These are phyloP conservation scores for Talaromyces stipitatus DNA, from an alignment of 495 filamentous ascomycete species.

Conservation along the genomic window DNA sequence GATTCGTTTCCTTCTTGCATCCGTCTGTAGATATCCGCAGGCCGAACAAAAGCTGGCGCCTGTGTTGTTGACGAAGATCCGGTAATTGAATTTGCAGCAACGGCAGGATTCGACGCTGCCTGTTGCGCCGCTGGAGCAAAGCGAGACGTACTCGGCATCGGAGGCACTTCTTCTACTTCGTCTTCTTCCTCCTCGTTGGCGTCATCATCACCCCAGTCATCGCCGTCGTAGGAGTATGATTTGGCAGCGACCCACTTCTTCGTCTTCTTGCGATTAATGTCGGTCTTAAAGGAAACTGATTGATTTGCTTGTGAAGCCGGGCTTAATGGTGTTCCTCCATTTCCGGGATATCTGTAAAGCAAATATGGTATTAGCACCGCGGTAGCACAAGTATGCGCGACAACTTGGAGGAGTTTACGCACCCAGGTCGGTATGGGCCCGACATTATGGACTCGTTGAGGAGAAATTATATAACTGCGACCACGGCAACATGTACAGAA, in stretches of 20 bases:
- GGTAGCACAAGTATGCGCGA: not conserved
- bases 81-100: not conserved
- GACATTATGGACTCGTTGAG: not conserved
- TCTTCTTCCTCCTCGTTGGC: conserved; percentile 66
- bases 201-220: conserved; percentile 87
- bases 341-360: conserved; percentile 5
- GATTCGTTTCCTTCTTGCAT: conserved; percentile 58
- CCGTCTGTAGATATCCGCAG: conserved; percentile 72
- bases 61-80: conserved; percentile 24
- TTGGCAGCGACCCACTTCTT: conserved; percentile 94
- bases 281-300: conserved; percentile 59
- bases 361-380: not conserved
- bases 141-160: not conserved
- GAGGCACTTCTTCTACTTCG: conserved; percentile 15
- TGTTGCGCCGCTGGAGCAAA: not conserved
- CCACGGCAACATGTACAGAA: not conserved
- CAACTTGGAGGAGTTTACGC: not conserved
- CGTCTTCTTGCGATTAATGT: conserved; percentile 86
- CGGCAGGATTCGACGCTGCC: not conserved
- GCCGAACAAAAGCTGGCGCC: conserved; percentile 57
- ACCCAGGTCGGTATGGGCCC: conserved; percentile 2
- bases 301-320: conserved; percentile 19
- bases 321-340: conserved; percentile 5
- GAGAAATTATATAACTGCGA: not conserved
- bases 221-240: conserved; percentile 79